These are phyloP conservation scores for Pisolithus tinctorius DNA, from an alignment of 768 basidiomycete genomes.

Conservation along the genomic window DNA sequence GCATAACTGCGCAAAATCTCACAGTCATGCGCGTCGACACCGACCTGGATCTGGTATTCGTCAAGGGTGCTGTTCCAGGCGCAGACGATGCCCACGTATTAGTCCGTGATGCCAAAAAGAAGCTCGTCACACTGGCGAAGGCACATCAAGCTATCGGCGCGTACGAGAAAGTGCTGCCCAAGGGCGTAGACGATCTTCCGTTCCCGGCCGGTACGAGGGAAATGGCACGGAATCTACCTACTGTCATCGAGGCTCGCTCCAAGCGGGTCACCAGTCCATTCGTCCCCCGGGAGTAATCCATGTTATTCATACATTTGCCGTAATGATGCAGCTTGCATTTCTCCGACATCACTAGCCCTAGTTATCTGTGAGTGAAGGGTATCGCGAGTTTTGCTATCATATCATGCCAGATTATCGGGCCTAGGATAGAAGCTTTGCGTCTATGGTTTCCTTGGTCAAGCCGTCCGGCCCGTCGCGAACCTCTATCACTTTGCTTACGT, in stretches of 20 bases:
- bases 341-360: no score
- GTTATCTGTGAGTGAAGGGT: no score
- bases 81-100: constrained; percentile 82
- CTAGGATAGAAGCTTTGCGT: constrained; percentile 43
- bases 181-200: constrained; percentile 77
- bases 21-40: constrained; percentile 85
- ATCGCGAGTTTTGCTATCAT: no score
- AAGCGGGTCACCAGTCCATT: constrained; percentile 76
- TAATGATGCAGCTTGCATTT: no score
- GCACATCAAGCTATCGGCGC: constrained; percentile 66
- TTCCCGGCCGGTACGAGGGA: constrained; percentile 88
- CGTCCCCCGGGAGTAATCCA: constrained; percentile 54
- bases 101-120: constrained; percentile 87
- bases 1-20: constrained; percentile 82
- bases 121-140: constrained; percentile 51
- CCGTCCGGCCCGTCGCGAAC: constrained; percentile 76
- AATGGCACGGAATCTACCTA: constrained; percentile 59
- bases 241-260: constrained; percentile 63
- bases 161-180: constrained; percentile 73
- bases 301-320: constrained; percentile 3
- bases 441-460: constrained; percentile 66
- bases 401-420: no score
- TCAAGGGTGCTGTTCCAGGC: constrained; percentile 89
- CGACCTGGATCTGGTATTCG: constrained; percentile 79
- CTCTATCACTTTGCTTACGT: constrained; percentile 75